Evolutionary conservation across 352 stramenopile genomes (phyloP).

Genomic region (Globisporangium radiosum): DNA sequence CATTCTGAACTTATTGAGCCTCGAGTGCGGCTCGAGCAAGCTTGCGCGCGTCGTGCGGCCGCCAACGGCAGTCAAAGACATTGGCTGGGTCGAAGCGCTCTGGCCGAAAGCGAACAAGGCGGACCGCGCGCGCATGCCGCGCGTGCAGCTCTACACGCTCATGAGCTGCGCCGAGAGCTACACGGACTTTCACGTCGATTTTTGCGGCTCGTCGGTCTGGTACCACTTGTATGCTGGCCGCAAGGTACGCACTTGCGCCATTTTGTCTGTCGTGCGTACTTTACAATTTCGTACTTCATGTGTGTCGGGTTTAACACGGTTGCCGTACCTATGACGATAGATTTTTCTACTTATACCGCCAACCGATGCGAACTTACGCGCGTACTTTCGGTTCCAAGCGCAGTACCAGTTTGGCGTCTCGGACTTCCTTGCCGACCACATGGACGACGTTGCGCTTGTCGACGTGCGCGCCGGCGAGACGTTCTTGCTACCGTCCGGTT

Average conservation of each 20-base stretch:
- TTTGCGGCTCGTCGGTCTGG: conserved; percentile 40
- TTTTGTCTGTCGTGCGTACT: background rate
- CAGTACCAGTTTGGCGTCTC: conserved; percentile 18
- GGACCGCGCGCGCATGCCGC: conserved; percentile 12
- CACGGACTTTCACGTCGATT: conserved; percentile 39
- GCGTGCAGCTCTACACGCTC: conserved; percentile 32
- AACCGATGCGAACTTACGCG: conserved; percentile 23
- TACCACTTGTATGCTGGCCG: conserved; percentile 32
- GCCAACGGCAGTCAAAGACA: conserved; percentile 27
- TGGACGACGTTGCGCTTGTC: conserved; percentile 23
- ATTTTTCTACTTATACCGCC: conserved; percentile 36
- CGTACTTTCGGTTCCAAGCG: conserved; percentile 22
- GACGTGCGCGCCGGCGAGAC: conserved; percentile 30
- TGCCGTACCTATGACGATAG: conserved; percentile 7
- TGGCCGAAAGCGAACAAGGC: conserved; percentile 17
- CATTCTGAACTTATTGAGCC: conserved; percentile 31
- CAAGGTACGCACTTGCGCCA: conserved; percentile 16
- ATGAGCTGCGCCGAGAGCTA: conserved; percentile 38
- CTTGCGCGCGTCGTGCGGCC: conserved; percentile 20
- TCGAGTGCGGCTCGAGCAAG: conserved; percentile 30
- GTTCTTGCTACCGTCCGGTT: conserved; percentile 35
- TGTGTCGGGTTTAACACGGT: background rate
- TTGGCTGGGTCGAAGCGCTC: conserved; percentile 37
- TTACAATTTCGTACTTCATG: background rate
- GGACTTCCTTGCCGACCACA: conserved; percentile 20